Base-by-base conservation (phyloP, 2,329 filamentous ascomycete genomes). In the Paecilomyces niveus region DNA sequence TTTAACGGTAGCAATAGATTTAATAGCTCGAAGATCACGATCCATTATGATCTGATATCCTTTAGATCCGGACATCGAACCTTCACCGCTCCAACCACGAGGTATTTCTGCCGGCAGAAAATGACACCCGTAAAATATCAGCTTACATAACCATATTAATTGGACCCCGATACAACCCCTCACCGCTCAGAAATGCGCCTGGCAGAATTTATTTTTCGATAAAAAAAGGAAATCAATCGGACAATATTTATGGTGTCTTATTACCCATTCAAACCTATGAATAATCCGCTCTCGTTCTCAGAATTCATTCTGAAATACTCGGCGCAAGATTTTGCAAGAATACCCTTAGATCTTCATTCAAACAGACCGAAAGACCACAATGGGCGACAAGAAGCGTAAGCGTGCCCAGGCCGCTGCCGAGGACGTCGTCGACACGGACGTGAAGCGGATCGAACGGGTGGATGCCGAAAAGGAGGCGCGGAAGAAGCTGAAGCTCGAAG, bases 381-480 rank as follows among this genome's bases (percentile, higher is more conserved):
- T 74, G 70, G 65, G 68, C 55, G 71, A 73, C 60, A 74, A 70
- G 60, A 73, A 74, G 66, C 72, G 72, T 67, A 75, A 75, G 66
- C 69, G 72, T 63, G 63, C 64, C n/a, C 66, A 72, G 58, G 65
- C 68, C 59, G 54, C 58, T 9, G 51, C 59, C 39, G 63, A 61
- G 22, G 70, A 71, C 54, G 63, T 61, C 7, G 61, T 65, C 55
- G 62, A 65, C 59, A 66, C 68, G 2, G 64, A 70, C 52, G 68
- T 65, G 55, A 72, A 72, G 65, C 3, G 5, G 3, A 73, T 45
- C n/a, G 39, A 73, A 64, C 62, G 65, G 54, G 72, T 72, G 61
- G 67, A 67, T 58, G 70, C 68, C 0, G 63, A 68, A 22, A 65
- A 66, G 57, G 58, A 63, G 1, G 67, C 65, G 56, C 60, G 61